These are phyloP conservation scores for Somion occarium DNA, from an alignment of 1,284 basidiomycete species.

Conservation along the genomic window DNA sequence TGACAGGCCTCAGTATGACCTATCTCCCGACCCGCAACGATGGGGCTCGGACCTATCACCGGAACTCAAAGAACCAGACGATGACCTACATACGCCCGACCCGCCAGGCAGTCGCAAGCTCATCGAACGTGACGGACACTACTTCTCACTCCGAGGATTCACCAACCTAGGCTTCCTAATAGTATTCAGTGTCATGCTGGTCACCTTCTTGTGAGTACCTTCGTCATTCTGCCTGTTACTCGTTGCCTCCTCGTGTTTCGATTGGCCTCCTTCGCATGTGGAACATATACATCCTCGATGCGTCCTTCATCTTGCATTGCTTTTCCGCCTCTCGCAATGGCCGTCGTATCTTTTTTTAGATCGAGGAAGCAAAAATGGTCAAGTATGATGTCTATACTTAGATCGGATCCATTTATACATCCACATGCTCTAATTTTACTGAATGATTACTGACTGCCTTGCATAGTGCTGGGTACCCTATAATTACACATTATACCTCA, in stretches of 20 bases:
- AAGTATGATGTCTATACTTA: neutral
- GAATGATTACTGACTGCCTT: conserved; percentile 1
- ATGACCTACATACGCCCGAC: conserved; percentile 31
- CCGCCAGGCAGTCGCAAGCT: conserved; percentile 15
- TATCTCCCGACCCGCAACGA: conserved; percentile 25
- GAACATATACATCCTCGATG: neutral
- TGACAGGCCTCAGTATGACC: conserved; percentile 16
- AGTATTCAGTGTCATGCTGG: conserved; percentile 27
- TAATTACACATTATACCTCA: conserved; percentile 40
- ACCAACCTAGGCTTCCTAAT: conserved; percentile 30
- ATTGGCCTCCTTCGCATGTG: neutral
- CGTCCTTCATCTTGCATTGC: conserved; percentile 1
- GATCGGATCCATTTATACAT: neutral
- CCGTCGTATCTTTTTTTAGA: neutral
- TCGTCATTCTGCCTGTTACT: neutral
- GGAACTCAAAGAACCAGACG: conserved; percentile 30
- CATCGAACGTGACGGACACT: conserved; percentile 21
- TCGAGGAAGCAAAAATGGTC: too few relatives aligned
- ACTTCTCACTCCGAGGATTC: conserved; percentile 28
- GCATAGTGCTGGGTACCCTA: conserved; percentile 43
- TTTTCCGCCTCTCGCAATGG: neutral
- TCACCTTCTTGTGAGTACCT: conserved; percentile 32
- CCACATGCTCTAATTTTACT: neutral
- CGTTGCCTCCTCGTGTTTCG: neutral
- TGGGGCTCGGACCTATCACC: conserved; percentile 27